phyloP scores from a whole-genome alignment of 1,139 yeast genomes.

The Suhomyces atakaporum region DNA sequence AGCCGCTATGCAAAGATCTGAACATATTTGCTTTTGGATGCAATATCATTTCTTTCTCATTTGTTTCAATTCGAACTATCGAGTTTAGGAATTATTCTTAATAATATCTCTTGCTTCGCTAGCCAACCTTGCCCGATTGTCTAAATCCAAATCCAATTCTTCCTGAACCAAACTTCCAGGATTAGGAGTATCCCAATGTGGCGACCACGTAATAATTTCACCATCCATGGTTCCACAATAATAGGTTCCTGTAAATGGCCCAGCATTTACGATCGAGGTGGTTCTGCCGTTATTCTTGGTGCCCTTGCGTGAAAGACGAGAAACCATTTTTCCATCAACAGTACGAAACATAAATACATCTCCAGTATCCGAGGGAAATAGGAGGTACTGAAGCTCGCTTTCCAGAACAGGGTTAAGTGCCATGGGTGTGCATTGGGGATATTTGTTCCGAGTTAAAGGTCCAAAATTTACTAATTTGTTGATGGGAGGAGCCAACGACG shows the following conservation, averaged over 20 bases:
- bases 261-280: constrained; percentile 53
- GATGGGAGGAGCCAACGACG: constrained; percentile 47
- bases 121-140: constrained; percentile 7
- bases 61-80: not conserved
- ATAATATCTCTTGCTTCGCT: constrained; percentile 14
- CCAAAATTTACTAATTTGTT: constrained; percentile 77
- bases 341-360: constrained; percentile 68
- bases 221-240: constrained; percentile 63
- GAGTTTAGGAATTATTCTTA: constrained; percentile 1
- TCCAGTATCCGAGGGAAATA: constrained; percentile 79
- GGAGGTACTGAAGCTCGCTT: constrained; percentile 55
- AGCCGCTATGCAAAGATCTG: too few species aligned
- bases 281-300: constrained; percentile 40
- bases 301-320: constrained; percentile 47
- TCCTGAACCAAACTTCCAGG: constrained; percentile 9
- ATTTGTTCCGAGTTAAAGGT: constrained; percentile 69
- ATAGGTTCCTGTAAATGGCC: constrained; percentile 45
- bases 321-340: constrained; percentile 62
- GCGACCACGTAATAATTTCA: constrained; percentile 54
- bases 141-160: constrained; percentile 4
- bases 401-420: constrained; percentile 47
- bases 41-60: too few species aligned
- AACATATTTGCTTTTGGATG: too few species aligned
- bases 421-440: constrained; percentile 50
- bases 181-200: constrained; percentile 28